Evolutionary conservation across 306 rosid genomes (phyloP).

Genomic region (Hippophae tibetana): DNA sequence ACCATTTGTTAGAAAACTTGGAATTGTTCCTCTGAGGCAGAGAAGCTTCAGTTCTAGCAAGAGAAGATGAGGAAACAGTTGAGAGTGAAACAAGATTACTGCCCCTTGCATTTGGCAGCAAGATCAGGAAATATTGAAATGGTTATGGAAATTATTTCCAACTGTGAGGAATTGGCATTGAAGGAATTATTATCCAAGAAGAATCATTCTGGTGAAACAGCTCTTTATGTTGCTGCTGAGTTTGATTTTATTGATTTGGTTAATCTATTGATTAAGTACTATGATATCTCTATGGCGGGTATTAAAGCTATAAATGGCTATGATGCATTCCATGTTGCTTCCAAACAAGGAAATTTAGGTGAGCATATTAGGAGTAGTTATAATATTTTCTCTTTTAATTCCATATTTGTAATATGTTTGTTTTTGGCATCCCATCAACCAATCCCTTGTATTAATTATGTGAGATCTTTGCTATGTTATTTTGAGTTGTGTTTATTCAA

Average conservation of each 20-base stretch:
- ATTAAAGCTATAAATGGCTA: conserved; percentile 57
- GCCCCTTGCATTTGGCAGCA: conserved; percentile 45
- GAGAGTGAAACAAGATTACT: conserved; percentile 46
- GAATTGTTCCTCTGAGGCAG: conserved; percentile 21
- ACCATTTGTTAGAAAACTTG: not conserved
- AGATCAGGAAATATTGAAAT: conserved; percentile 48
- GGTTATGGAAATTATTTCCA: conserved; percentile 38
- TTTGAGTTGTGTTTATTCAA: no score
- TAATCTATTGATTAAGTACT: conserved; percentile 42
- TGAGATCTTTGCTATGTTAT: no score
- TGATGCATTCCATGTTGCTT: conserved; percentile 74
- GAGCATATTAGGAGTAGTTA: conserved; percentile 14
- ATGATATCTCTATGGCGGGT: conserved; percentile 41
- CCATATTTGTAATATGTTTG: not conserved
- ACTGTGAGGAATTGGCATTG: conserved; percentile 35
- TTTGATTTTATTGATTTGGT: conserved; percentile 43
- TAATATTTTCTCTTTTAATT: not conserved
- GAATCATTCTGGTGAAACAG: conserved; percentile 57
- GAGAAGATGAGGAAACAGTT: conserved; percentile 56
- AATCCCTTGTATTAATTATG: not conserved
- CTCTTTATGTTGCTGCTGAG: conserved; percentile 57
- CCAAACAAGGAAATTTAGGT: conserved; percentile 71
- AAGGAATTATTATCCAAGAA: conserved; percentile 44
- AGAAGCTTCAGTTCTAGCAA: conserved; percentile 2
- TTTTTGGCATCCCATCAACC: conserved; percentile 4